Conservation (phyloP, 169 alveolate genomes). For the Cryptosporidium andersoni region DNA sequence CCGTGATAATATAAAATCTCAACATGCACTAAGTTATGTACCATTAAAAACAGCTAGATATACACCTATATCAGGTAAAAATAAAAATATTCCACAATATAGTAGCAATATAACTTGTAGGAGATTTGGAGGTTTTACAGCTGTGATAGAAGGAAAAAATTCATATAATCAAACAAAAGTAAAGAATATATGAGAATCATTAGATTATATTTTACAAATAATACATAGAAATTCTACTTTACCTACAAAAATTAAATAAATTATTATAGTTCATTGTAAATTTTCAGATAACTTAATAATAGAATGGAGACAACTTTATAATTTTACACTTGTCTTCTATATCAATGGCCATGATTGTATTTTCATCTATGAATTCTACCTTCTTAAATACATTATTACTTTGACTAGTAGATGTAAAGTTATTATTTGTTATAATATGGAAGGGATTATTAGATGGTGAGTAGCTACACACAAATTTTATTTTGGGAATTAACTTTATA, state of each 20-base stretch:
- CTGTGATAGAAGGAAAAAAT: too few species aligned
- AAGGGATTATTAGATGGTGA: conserved; percentile 37
- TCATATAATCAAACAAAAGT: too few species aligned
- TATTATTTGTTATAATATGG: conserved; percentile 24
- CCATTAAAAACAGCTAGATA: not conserved
- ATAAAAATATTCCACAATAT: too few species aligned
- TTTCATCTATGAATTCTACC: conserved; percentile 9
- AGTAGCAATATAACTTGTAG: too few species aligned
- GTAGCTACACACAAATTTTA: conserved; percentile 2
- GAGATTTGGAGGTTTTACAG: too few species aligned
- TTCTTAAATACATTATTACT: not conserved
- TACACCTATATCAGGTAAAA: not conserved
- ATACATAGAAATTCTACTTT: too few species aligned
- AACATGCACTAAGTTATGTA: conserved; percentile 35
- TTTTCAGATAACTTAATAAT: not conserved
- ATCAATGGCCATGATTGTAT: conserved; percentile 35
- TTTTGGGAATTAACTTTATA: not conserved
- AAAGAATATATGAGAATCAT: too few species aligned
- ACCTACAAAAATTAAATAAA: too few species aligned
- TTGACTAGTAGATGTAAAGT: conserved; percentile 14
- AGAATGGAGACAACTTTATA: conserved; percentile 16
- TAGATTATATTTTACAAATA: too few species aligned
- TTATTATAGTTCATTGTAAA: not conserved
- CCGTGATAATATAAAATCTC: not conserved
- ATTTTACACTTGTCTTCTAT: conserved; percentile 25